These are phyloP conservation scores for Starmerella riodocensis DNA, from an alignment of 805 yeast genomes.

Conservation along the genomic window DNA sequence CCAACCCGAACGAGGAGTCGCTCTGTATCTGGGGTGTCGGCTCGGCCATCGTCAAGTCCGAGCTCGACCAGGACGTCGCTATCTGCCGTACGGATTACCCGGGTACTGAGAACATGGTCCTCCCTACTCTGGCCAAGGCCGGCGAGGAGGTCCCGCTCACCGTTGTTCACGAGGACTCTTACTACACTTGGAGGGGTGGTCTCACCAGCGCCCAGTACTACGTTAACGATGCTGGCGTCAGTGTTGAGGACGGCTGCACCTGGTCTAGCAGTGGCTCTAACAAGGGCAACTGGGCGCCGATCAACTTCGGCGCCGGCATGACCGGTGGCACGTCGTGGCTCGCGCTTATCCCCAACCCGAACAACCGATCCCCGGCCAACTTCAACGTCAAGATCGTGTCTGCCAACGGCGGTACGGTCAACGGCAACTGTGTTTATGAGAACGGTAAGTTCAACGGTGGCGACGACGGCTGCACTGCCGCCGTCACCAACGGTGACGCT, in stretches of 20 bases:
- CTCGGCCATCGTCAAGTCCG: conserved; percentile 54
- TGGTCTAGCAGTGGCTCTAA: conserved; percentile 78
- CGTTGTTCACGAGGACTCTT: conserved; percentile 63
- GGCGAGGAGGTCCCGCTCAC: conserved; percentile 57
- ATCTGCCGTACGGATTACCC: conserved; percentile 98
- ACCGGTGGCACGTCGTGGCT: conserved; percentile 61
- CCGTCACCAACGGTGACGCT: conserved; percentile 74
- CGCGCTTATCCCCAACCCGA: conserved; percentile 90
- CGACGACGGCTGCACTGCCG: conserved; percentile 83
- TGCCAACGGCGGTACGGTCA: conserved; percentile 44
- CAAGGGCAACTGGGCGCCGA: conserved; percentile 97
- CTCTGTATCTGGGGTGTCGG: conserved; percentile 81
- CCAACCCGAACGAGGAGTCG: conserved; percentile 52
- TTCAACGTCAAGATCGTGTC: conserved; percentile 70
- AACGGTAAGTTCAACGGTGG: conserved; percentile 67
- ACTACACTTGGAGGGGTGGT: conserved; percentile 72
- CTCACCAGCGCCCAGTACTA: conserved; percentile 90
- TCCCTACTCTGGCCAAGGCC: conserved; percentile 71
- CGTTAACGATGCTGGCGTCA: conserved; percentile 92
- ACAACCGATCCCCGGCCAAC: conserved; percentile 57
- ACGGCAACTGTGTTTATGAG: conserved; percentile 69
- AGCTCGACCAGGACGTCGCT: conserved; percentile 57
- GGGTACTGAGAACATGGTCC: conserved; percentile 96
- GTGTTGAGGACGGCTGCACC: conserved; percentile 78
- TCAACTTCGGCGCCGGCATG: conserved; percentile 86